Evolutionary conservation across 371 early-diverging fungal genomes (phyloP), one percentile per base, ranked within the genome.

Genomic region (Circinella minor): DNA sequence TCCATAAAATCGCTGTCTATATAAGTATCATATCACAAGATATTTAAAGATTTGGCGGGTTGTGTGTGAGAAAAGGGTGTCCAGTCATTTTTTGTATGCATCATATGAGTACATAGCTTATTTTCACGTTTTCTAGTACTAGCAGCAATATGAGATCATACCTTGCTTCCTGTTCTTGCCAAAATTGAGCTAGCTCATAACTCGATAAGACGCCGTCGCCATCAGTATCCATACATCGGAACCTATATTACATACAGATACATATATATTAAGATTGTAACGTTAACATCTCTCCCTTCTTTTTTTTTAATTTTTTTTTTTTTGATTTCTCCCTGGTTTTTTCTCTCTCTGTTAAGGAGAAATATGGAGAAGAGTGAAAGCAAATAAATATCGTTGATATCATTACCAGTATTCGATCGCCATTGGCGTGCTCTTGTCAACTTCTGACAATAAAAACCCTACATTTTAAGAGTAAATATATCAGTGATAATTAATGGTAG

Each of bases 171-270:
- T 97, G 96, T 70, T 96, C 95, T 48, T 91, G 88, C 82, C 89
- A 97, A 74, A 96, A 92, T 61, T 91, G 86, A 47, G 89, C 83
- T 13, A 98, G 75, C 78, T 98, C 98, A 79, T 91, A 93, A n/a
- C 92, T 81, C 11, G 91, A 88, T 15, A 98, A 78, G 4, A 91
- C 67, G 7, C 96, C 97, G 79, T 97, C 97, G 9, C 93, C 92
- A 75, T 98, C 97, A 10, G 91, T 75, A 75, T 98, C 98, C 80
- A 97, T 77, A 65, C 92, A 92, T 63, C 95, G 88, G 83, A 97
- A 98, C 84, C 84, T 83, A 51, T 4, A 51, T 51, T n/a, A 47
- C 47, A 27, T 2, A 27, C 27, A 27, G 27, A 27, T 43, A 43
- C 43, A 43, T 43, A 43, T 9, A 43, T 43, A 27, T 43, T 43